A percentile compares a stretch with the other conserved stretches of the same genome.
Evolutionary conservation across 495 filamentous ascomycete species (phyloP).

Genomic region (Bombardia bombarda): DNA sequence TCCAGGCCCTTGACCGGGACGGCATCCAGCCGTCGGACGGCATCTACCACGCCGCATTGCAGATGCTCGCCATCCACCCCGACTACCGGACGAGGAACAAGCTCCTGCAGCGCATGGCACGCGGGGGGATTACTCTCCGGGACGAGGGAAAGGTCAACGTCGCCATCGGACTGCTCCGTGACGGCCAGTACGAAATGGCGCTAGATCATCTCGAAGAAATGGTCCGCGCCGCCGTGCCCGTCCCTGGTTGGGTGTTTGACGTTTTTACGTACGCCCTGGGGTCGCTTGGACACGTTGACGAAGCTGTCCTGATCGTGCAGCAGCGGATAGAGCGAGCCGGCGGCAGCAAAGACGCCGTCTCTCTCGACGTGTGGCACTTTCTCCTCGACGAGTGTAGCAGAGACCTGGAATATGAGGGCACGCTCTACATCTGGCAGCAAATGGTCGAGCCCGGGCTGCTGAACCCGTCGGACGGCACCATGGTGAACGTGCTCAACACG

Average conservation of each 20-base stretch:
- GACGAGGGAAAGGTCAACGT: constrained; percentile 59
- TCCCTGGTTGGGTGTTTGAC: constrained; percentile 68
- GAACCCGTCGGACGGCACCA: constrained; percentile 56
- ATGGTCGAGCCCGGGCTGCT: constrained; percentile 58
- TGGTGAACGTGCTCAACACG: constrained; percentile 56
- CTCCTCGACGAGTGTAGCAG: constrained; percentile 61
- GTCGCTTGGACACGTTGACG: constrained; percentile 63
- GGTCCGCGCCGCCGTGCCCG: constrained; percentile 42
- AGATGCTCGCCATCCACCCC: constrained; percentile 76
- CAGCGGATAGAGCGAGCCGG: constrained; percentile 40
- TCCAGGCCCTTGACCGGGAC: constrained; percentile 60
- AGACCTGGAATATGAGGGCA: constrained; percentile 28
- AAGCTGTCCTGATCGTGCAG: constrained; percentile 59
- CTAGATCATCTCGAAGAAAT: constrained; percentile 64
- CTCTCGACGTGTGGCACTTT: constrained; percentile 50
- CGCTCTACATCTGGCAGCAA: constrained; percentile 48
- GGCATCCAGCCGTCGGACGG: constrained; percentile 52
- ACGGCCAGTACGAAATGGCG: constrained; percentile 75
- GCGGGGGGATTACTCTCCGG: constrained; percentile 60
- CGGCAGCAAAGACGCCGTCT: constrained; percentile 33
- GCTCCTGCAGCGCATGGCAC: constrained; percentile 62
- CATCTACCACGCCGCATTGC: constrained; percentile 64
- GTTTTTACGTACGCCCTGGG: constrained; percentile 63
- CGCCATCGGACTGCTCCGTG: constrained; percentile 64
- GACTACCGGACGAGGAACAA: constrained; percentile 68